Evolutionary conservation across 2,329 filamentous ascomycete species (phyloP).

Genomic region (Cordyceps sp.): DNA sequence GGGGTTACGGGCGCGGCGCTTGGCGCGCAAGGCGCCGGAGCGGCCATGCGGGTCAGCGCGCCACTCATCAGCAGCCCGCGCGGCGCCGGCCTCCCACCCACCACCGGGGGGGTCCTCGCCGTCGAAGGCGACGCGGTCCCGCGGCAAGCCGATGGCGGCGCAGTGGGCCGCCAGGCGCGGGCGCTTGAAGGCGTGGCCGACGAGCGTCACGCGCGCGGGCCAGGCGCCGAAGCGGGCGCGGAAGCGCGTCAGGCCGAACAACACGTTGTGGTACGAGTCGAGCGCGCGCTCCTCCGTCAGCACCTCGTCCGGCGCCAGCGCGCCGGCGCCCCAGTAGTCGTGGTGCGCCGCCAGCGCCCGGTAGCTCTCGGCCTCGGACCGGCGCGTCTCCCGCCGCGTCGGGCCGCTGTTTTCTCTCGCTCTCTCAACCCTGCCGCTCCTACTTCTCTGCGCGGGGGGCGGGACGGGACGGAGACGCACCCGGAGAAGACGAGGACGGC

Average conservation of each 20-base stretch:
- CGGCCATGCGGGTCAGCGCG: conserved; percentile 33
- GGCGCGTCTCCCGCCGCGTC: conserved; percentile 37
- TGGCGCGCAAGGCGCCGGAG: conserved; percentile 24
- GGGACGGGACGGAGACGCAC: conserved; percentile 19
- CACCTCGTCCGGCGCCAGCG: conserved; percentile 15
- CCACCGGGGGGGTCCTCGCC: conserved; percentile 46
- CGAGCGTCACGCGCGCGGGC: conserved; percentile 41
- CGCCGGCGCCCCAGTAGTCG: conserved; percentile 22
- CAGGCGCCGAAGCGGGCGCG: conserved; percentile 25
- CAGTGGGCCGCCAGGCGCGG: conserved; percentile 47
- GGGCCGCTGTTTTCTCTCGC: conserved; percentile 31
- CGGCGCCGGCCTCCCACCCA: conserved; percentile 16
- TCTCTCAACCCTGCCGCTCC: not conserved
- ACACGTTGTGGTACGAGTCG: conserved; percentile 73
- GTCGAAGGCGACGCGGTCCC: conserved; percentile 29
- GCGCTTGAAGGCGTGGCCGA: conserved; percentile 56
- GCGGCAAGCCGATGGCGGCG: conserved; percentile 38
- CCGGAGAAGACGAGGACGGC: conserved; percentile 57
- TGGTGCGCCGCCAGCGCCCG: conserved; percentile 31
- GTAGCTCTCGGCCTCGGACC: conserved; percentile 50
- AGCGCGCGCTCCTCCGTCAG: conserved; percentile 54
- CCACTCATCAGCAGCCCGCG: conserved; percentile 30
- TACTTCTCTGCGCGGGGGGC: not conserved
- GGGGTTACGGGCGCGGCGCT: conserved; percentile 31
- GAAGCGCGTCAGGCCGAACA: conserved; percentile 51